Percentiles rank a stretch among this genome's conserved stretches.
Conservation (phyloP, 768 basidiomycete genomes). For the Boletus rubescentipes region DNA sequence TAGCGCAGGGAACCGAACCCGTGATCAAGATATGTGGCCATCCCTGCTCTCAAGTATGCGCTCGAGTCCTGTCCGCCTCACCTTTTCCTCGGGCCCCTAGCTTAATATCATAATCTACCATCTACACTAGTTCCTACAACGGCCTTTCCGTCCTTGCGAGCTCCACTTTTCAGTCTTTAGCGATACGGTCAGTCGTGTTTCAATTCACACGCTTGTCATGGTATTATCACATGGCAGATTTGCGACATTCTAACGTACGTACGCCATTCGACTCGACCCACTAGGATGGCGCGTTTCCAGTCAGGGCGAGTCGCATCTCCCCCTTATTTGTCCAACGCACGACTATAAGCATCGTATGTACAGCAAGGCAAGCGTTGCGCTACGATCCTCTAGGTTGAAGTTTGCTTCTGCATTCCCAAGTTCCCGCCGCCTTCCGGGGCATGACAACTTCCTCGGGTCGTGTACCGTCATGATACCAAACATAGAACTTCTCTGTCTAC, state of each 20-base stretch:
- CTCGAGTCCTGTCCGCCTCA: no score
- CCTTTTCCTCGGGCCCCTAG: no score
- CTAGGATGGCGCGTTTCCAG: no score
- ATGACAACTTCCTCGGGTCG: not conserved
- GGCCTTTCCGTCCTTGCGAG: not conserved
- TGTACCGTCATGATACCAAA: not conserved
- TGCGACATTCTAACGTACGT: no score
- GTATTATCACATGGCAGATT: not conserved
- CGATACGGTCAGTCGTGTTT: not conserved
- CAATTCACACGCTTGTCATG: not conserved
- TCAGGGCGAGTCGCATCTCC: no score
- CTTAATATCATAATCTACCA: no score
- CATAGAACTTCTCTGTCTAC: not conserved
- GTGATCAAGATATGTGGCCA: not conserved
- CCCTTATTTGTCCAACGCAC: not conserved
- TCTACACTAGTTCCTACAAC: no score
- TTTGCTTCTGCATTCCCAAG: not conserved
- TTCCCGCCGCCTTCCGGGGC: not conserved
- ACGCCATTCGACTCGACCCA: no score
- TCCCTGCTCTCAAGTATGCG: not conserved
- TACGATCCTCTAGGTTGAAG: not conserved
- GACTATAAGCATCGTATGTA: not conserved
- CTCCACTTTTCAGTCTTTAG: not conserved
- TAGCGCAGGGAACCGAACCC: constrained; percentile 8
- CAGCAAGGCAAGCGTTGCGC: not conserved